Conservation (phyloP, 441 rosid species). For the Aquilaria agallochum region DNA sequence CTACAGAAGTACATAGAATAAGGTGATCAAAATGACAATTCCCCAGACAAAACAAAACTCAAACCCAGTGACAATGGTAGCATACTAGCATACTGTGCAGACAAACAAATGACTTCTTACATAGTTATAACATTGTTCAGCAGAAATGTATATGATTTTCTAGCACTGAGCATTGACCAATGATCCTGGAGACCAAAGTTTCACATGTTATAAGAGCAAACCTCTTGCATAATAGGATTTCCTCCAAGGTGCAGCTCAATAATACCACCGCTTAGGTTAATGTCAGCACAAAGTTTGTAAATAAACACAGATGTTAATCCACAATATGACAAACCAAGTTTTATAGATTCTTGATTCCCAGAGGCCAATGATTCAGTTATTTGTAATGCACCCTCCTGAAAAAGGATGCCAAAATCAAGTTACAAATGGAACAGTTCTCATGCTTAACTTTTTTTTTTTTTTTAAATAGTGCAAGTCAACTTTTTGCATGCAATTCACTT, state of each 20-base stretch:
- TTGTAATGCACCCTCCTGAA: slow-evolving; percentile 73
- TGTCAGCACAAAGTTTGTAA: slow-evolving; percentile 32
- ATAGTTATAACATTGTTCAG: too few relatives aligned
- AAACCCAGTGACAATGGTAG: too few relatives aligned
- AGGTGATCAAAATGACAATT: too few relatives aligned
- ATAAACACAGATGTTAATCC: slow-evolving; percentile 48
- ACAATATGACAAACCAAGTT: slow-evolving; percentile 79
- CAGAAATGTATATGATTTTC: too few relatives aligned
- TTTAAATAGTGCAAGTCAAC: not conserved
- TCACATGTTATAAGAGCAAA: slow-evolving; percentile 24
- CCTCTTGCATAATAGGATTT: slow-evolving; percentile 71
- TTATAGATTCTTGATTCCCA: slow-evolving; percentile 56
- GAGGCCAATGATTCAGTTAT: slow-evolving; percentile 55
- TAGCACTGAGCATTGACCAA: too few relatives aligned
- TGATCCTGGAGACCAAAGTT: not conserved
- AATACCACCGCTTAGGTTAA: slow-evolving; percentile 41
- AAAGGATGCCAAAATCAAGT: slow-evolving; percentile 9
- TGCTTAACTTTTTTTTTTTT: not conserved
- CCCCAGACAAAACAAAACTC: too few relatives aligned
- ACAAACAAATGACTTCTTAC: too few relatives aligned
- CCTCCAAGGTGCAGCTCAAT: slow-evolving; percentile 80
- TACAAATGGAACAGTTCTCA: slow-evolving; percentile 8
- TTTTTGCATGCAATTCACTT: slow-evolving; percentile 17
- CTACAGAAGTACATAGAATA: too few relatives aligned
- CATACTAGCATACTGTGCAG: too few relatives aligned